Conservation (phyloP, 495 filamentous ascomycete genomes). For the Lasiosphaeris hirsuta region DNA sequence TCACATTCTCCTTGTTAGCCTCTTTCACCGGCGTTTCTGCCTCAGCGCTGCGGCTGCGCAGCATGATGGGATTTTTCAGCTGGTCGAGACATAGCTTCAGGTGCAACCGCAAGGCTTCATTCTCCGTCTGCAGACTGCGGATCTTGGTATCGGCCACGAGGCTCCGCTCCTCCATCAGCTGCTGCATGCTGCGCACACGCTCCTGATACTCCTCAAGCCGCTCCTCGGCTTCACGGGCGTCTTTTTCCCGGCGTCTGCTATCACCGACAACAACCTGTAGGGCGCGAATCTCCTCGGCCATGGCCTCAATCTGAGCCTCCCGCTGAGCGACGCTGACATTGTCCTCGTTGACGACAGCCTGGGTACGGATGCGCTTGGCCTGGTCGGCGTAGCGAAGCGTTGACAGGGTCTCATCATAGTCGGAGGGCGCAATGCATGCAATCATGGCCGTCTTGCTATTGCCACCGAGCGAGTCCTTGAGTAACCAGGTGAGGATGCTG, state of each 20-base stretch:
- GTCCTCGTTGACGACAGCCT: slow-evolving; percentile 93
- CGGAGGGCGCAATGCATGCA: slow-evolving; percentile 88
- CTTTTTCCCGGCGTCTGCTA: slow-evolving; percentile 46
- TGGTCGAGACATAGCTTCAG: slow-evolving; percentile 81
- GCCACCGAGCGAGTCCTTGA: slow-evolving; percentile 92
- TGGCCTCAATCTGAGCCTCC: slow-evolving; percentile 87
- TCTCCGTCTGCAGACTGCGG: slow-evolving; percentile 76
- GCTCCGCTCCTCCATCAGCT: slow-evolving; percentile 87
- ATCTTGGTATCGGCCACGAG: slow-evolving; percentile 92
- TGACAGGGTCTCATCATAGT: slow-evolving; percentile 96
- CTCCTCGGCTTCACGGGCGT: slow-evolving; percentile 57
- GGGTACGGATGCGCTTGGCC: slow-evolving; percentile 95
- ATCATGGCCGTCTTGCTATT: slow-evolving; percentile 99
- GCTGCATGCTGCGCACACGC: slow-evolving; percentile 78
- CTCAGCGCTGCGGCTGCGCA: no score
- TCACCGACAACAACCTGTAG: slow-evolving; percentile 74
- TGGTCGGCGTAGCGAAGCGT: slow-evolving; percentile 97
- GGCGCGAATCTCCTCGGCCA: slow-evolving; percentile 86
- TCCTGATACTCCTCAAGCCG: slow-evolving; percentile 90
- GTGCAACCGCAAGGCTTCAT: slow-evolving; percentile 82
- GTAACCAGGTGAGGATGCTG: slow-evolving; percentile 93
- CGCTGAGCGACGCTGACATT: slow-evolving; percentile 80
- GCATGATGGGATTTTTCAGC: slow-evolving; percentile 78
- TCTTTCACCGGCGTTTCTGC: slow-evolving; percentile 38
- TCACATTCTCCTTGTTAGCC: slow-evolving; percentile 16